Conservation (phyloP, 1,284 basidiomycete genomes). For the Hypsizygus ulmarius region DNA sequence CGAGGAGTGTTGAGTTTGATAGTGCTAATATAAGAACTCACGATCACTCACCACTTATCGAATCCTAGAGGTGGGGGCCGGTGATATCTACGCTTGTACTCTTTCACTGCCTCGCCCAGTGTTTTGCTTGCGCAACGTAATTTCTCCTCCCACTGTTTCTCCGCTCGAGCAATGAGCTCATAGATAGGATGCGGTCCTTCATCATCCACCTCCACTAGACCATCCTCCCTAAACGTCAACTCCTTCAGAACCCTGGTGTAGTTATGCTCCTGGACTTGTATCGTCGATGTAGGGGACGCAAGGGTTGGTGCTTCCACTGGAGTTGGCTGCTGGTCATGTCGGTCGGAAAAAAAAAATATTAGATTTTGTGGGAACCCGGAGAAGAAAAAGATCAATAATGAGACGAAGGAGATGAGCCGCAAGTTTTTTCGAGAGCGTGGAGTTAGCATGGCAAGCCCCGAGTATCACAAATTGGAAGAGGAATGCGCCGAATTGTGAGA, state of each 20-base stretch:
- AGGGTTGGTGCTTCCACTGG: background rate
- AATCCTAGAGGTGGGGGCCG: constrained; percentile 52
- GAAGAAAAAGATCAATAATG: background rate
- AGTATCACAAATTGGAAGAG: no score
- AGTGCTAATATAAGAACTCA: constrained; percentile 12
- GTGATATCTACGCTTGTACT: constrained; percentile 49
- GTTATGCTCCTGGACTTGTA: background rate
- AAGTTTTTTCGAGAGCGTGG: background rate
- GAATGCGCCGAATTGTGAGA: no score
- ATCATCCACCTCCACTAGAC: constrained; percentile 35
- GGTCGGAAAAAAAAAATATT: background rate
- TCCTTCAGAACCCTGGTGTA: background rate
- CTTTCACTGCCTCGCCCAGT: constrained; percentile 48
- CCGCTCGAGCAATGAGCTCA: constrained; percentile 49
- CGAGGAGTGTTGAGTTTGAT: constrained; percentile 26
- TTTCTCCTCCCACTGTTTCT: constrained; percentile 50
- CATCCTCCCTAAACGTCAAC: constrained; percentile 26
- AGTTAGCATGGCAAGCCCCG: background rate
- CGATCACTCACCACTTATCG: constrained; percentile 41
- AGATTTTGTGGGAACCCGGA: background rate
- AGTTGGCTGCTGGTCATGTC: background rate
- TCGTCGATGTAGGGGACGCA: no score
- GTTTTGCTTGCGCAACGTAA: constrained; percentile 50
- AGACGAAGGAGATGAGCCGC: background rate
- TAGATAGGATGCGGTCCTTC: constrained; percentile 49